phyloP scores from a whole-genome alignment of 345 rosid genomes.

The Gossypium anomalum region DNA sequence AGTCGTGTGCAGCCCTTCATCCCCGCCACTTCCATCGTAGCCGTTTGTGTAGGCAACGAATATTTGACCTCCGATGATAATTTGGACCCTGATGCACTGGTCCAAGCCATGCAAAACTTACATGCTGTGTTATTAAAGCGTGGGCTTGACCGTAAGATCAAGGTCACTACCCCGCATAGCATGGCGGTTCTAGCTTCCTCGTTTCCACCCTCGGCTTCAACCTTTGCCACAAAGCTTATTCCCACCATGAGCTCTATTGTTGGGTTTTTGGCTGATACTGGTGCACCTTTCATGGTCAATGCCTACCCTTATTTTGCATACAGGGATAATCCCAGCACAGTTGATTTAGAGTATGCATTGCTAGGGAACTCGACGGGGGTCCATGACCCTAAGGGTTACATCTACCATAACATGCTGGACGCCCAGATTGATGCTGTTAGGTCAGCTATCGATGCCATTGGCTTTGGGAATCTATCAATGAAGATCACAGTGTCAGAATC shows the following conservation, averaged over 20 bases:
- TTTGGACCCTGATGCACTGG: slow-evolving; percentile 36
- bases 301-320: slow-evolving; percentile 70
- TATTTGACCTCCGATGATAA: slow-evolving; percentile 42
- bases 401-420: slow-evolving; percentile 53
- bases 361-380: slow-evolving; percentile 46
- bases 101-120: slow-evolving; percentile 56
- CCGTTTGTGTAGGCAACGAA: slow-evolving; percentile 58
- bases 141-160: slow-evolving; percentile 60
- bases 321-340: slow-evolving; percentile 40
- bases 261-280: slow-evolving; percentile 45
- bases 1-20: slow-evolving; percentile 48
- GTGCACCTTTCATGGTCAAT: slow-evolving; percentile 58
- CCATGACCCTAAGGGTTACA: slow-evolving; percentile 49
- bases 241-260: slow-evolving; percentile 49
- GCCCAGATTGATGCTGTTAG: slow-evolving; percentile 62
- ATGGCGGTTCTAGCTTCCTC: slow-evolving; percentile 59
- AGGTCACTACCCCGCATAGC: slow-evolving; percentile 60
- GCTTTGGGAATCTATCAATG: slow-evolving; percentile 41
- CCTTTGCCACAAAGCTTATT: slow-evolving; percentile 42
- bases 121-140: slow-evolving; percentile 40
- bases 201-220: slow-evolving; percentile 57
- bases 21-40: slow-evolving; percentile 53
- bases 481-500: slow-evolving; percentile 49
- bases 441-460: slow-evolving; percentile 48
- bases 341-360: slow-evolving; percentile 49